phyloP scores from a whole-genome alignment of 352 stramenopile genomes.

The Phytophthora tentaculata region DNA sequence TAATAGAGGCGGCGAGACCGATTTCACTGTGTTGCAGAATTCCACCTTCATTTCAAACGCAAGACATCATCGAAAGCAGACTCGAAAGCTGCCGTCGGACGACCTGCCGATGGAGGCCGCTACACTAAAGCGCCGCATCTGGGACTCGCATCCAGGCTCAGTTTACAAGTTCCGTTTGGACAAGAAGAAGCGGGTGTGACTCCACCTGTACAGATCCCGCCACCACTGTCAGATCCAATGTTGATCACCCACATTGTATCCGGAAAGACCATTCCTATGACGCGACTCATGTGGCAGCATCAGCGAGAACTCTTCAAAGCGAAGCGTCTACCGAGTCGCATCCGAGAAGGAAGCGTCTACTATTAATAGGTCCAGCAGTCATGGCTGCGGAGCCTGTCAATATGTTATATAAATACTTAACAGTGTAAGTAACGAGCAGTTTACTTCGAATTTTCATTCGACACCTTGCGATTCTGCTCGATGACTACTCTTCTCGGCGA shows the following conservation, averaged over 20 bases:
- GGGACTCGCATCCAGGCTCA: slow-evolving; percentile 21
- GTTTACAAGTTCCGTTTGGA: slow-evolving; percentile 29
- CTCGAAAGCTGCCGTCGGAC: slow-evolving; percentile 18
- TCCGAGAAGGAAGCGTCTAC: slow-evolving; percentile 25
- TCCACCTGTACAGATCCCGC: slow-evolving; percentile 29
- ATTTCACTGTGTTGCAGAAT: slow-evolving; percentile 8
- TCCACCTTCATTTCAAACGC: background rate
- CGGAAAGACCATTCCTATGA: slow-evolving; percentile 27
- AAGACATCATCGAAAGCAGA: slow-evolving; percentile 5
- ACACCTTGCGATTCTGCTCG: too few species aligned
- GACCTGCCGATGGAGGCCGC: slow-evolving; percentile 23
- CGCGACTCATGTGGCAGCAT: slow-evolving; percentile 28
- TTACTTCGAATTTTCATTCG: too few species aligned
- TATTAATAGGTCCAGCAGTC: slow-evolving; percentile 5
- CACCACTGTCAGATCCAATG: slow-evolving; percentile 22
- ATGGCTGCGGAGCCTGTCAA: background rate
- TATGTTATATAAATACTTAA: too few species aligned
- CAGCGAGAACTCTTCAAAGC: slow-evolving; percentile 27
- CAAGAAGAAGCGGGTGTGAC: slow-evolving; percentile 28
- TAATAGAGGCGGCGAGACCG: slow-evolving; percentile 8
- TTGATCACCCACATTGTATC: slow-evolving; percentile 18
- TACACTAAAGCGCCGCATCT: slow-evolving; percentile 28
- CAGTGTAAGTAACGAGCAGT: too few species aligned
- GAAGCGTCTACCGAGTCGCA: slow-evolving; percentile 23
- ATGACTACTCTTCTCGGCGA: too few species aligned